A percentile compares a stretch with the other conserved stretches of the same genome.
phyloP scores from a whole-genome alignment of 257 asterid species.

The Vinca minor region DNA sequence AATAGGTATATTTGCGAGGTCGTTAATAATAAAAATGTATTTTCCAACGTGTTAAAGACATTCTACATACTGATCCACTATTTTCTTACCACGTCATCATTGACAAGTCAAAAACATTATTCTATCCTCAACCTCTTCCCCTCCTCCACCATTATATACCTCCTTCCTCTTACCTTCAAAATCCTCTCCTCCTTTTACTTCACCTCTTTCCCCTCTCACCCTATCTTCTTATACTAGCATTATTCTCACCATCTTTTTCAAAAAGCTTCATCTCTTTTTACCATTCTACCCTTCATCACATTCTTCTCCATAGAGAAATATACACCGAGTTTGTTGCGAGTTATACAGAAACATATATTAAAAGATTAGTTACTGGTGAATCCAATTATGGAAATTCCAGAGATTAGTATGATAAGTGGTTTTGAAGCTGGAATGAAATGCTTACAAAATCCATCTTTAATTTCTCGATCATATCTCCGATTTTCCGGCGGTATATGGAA shows the following conservation, averaged over 20 bases:
- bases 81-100: conserved; percentile 12
- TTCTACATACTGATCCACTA: not conserved
- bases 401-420: conserved; percentile 51
- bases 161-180: not conserved
- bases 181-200: conserved; percentile 14
- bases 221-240: not conserved
- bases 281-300: not conserved
- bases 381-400: conserved; percentile 55
- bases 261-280: not conserved
- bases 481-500: conserved; percentile 53
- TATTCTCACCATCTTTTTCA: not conserved
- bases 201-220: conserved; percentile 1
- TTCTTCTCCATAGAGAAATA: no score
- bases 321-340: no score
- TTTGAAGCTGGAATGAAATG: conserved; percentile 70
- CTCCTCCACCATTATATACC: not conserved
- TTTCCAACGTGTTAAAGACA: conserved; percentile 1
- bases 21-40: no score
- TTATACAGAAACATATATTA: no score
- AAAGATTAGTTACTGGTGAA: no score
- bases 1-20: no score
- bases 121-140: not conserved
- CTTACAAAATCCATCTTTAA: conserved; percentile 50
- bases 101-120: not conserved
- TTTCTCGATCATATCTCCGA: conserved; percentile 37